Percentiles rank a stretch among this genome's conserved stretches.
These are phyloP conservation scores for Metschnikowia kofuensis DNA, from an alignment of 805 yeast genomes.

Conservation along the genomic window DNA sequence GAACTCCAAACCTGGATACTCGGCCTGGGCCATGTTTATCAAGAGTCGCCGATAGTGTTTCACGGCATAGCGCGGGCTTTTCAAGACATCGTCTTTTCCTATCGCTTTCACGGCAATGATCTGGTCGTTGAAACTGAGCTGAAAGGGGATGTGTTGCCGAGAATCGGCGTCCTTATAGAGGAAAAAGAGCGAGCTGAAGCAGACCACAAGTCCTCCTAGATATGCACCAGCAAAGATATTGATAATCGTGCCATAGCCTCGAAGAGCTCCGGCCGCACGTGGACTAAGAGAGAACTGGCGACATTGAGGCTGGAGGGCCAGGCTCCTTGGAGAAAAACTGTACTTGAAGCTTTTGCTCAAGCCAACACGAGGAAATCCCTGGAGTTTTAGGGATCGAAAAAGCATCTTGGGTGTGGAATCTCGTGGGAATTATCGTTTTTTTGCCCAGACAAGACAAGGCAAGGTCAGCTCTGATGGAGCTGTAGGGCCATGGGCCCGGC, in stretches of 20 bases:
- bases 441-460: too few species aligned
- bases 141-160: constrained; percentile 41
- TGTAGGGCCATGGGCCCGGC: too few species aligned
- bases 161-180: constrained; percentile 38
- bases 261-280: constrained; percentile 10
- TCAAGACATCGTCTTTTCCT: constrained; percentile 42
- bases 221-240: constrained; percentile 43
- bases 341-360: not conserved
- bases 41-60: constrained; percentile 41
- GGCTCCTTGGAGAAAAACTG: not conserved
- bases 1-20: constrained; percentile 23
- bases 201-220: constrained; percentile 39
- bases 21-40: constrained; percentile 31
- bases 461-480: too few species aligned
- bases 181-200: constrained; percentile 37
- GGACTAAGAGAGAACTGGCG: constrained; percentile 4
- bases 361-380: not conserved
- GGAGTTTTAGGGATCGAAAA: not conserved
- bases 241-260: constrained; percentile 30
- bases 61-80: constrained; percentile 40
- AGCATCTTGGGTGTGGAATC: not conserved
- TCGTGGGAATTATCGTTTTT: too few species aligned
- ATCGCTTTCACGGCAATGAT: constrained; percentile 40
- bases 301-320: not conserved
- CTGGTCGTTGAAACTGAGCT: constrained; percentile 31